These are phyloP conservation scores for Oxyria digyna DNA, from an alignment of 148 eudicot species.

Conservation along the genomic window DNA sequence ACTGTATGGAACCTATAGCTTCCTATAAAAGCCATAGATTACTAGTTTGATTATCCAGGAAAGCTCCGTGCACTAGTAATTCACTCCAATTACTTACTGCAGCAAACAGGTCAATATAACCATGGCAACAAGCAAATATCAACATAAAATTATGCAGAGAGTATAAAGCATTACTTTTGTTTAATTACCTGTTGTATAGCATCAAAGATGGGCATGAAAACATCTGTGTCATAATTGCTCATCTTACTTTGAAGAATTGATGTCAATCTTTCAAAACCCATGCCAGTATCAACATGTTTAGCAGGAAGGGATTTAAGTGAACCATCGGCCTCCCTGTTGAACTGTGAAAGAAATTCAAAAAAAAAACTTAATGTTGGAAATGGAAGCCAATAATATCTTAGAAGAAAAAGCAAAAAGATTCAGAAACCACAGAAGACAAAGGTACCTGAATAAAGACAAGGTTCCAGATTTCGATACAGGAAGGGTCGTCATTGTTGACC, in stretches of 20 bases:
- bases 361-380: no score
- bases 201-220: slow-evolving; percentile 81
- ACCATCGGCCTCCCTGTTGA: slow-evolving; percentile 86
- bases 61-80: no score
- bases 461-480: slow-evolving; percentile 97
- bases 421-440: no score
- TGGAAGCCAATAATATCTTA: no score
- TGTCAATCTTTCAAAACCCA: slow-evolving; percentile 98
- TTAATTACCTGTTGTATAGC: slow-evolving; percentile 69
- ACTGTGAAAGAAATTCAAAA: slow-evolving; percentile 31
- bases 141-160: no score
- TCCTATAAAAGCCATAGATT: no score
- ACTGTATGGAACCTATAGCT: no score
- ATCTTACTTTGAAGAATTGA: slow-evolving; percentile 93
- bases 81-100: no score
- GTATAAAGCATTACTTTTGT: neutral
- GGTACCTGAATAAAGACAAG: slow-evolving; percentile 93
- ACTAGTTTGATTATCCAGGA: no score
- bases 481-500: slow-evolving; percentile 95
- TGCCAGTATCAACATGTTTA: slow-evolving; percentile 93
- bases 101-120: no score
- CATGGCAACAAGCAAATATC: no score
- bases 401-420: no score
- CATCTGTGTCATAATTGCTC: slow-evolving; percentile 99
- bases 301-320: slow-evolving; percentile 75